Conservation (phyloP, 2,329 filamentous ascomycete genomes). For the Diaporthe velutina region DNA sequence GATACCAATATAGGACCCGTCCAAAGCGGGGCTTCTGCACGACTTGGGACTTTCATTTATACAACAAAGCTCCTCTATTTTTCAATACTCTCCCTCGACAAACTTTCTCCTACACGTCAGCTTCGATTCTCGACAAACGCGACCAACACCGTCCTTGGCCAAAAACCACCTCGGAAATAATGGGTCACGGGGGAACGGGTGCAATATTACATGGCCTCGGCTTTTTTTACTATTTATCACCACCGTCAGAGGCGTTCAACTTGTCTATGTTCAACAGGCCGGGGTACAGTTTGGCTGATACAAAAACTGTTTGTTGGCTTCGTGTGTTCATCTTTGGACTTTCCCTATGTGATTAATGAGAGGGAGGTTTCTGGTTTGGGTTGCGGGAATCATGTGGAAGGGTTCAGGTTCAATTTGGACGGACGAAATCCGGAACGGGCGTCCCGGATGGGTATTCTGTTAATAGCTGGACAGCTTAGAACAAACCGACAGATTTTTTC, state of each 20-base stretch:
- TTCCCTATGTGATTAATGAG: slow-evolving; percentile 37
- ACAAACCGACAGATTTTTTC: slow-evolving; percentile 15
- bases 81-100: slow-evolving; percentile 35
- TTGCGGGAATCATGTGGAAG: slow-evolving; percentile 7
- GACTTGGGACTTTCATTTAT: slow-evolving; percentile 26
- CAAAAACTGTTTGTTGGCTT: slow-evolving; percentile 36
- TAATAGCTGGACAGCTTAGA: slow-evolving; percentile 30
- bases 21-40: slow-evolving; percentile 1
- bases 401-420: slow-evolving; percentile 12
- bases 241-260: slow-evolving; percentile 34
- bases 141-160: slow-evolving; percentile 14
- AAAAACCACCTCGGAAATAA: slow-evolving; percentile 10
- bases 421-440: slow-evolving; percentile 28
- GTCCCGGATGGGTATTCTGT: slow-evolving; percentile 20
- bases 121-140: slow-evolving; percentile 37
- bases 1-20: slow-evolving; percentile 33
- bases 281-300: slow-evolving; percentile 34
- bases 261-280: slow-evolving; percentile 19
- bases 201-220: slow-evolving; percentile 36
- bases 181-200: slow-evolving; percentile 25
- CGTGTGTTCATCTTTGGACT: background rate
- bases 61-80: slow-evolving; percentile 21
- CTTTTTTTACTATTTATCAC: background rate
- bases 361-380: background rate
- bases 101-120: slow-evolving; percentile 16